A percentile compares a stretch with the other conserved stretches of the same genome.
Conservation (phyloP, 148 eudicot genomes). For the Vaccinium macrocarpon region DNA sequence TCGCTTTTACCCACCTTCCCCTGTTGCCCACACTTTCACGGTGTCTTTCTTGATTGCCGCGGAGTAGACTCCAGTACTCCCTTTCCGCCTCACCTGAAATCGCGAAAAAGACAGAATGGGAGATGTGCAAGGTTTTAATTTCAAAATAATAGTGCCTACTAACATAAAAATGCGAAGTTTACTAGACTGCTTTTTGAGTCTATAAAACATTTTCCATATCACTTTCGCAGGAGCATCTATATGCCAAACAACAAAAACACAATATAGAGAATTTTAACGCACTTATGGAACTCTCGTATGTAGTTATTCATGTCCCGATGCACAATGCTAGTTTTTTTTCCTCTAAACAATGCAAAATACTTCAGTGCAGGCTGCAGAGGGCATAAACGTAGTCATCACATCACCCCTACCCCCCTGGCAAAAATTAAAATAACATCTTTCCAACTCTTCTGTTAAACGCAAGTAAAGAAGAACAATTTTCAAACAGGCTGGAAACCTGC, state of each 20-base stretch:
- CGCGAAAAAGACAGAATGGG: not conserved
- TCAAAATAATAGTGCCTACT: not conserved
- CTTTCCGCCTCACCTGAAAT: conserved; percentile 79
- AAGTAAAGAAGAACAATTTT: conserved; percentile 4
- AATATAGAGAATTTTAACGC: not conserved
- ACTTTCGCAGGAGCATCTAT: not conserved
- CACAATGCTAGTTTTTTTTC: not conserved
- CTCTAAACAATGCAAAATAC: not conserved
- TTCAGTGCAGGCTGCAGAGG: not conserved
- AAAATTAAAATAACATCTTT: not conserved
- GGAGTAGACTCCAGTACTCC: conserved; percentile 77
- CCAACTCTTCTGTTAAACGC: not conserved
- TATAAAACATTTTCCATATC: not conserved
- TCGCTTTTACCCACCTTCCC: conserved; percentile 42
- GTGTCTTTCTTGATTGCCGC: conserved; percentile 40
- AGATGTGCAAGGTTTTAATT: not conserved
- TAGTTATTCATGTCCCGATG: not conserved
- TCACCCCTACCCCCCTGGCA: not conserved
- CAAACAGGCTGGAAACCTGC: not conserved
- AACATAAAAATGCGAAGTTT: not conserved
- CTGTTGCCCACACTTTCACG: conserved; percentile 41
- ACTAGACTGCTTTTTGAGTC: not conserved
- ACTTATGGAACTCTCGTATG: not conserved
- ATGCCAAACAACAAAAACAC: not conserved
- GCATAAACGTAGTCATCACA: not conserved